These are phyloP conservation scores for Orbilia quercus DNA, from an alignment of 2,329 filamentous ascomycete species.

Conservation along the genomic window DNA sequence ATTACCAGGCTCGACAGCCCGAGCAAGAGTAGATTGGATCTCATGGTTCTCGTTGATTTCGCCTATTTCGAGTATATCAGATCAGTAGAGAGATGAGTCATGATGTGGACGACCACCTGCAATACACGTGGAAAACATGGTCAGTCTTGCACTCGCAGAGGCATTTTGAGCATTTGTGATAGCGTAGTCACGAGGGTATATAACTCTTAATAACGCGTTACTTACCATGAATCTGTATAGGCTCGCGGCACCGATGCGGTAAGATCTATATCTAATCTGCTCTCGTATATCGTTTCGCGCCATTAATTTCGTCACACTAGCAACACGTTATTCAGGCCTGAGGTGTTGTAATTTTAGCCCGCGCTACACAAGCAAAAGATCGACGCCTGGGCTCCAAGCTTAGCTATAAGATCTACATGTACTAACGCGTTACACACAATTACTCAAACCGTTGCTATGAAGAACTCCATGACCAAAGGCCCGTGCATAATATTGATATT, in stretches of 20 bases:
- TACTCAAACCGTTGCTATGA: neutral
- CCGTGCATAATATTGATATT: neutral
- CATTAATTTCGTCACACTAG: neutral
- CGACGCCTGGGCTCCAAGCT: too few species aligned
- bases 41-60: conserved; percentile 3
- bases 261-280: conserved; percentile 1
- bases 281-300: neutral
- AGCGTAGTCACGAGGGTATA: neutral
- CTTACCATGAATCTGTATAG: neutral
- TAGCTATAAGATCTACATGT: too few species aligned
- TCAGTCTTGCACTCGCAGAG: too few species aligned
- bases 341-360: conserved; percentile 36
- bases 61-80: neutral
- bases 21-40: conserved; percentile 13
- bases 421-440: too few species aligned
- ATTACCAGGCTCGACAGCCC: conserved; percentile 9
- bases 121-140: too few species aligned
- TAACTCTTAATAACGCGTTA: conserved; percentile 36
- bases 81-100: neutral
- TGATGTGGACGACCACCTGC: neutral
- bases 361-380: too few species aligned
- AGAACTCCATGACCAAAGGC: neutral
- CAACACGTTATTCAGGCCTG: conserved; percentile 1
- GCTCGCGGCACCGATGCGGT: neutral
- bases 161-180: conserved; percentile 12